Conservation (phyloP, 78 protist genomes). For the Dictyostelium intermedium region DNA sequence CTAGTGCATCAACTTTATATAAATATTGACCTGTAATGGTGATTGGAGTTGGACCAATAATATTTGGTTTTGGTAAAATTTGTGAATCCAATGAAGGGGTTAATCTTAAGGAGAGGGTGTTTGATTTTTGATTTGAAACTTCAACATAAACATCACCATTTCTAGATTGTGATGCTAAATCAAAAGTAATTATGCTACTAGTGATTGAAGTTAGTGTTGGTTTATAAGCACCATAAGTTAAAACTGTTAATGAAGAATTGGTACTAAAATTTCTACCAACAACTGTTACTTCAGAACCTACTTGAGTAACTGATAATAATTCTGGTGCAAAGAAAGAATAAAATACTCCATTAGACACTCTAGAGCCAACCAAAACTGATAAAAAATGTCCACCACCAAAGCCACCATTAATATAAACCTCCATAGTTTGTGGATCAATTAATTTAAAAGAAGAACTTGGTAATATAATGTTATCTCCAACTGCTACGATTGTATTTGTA, state of each 20-base stretch:
- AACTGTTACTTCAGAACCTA: background rate
- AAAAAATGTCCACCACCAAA: background rate
- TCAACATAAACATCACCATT: background rate
- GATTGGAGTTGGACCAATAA: background rate
- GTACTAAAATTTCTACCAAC: background rate
- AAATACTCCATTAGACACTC: background rate
- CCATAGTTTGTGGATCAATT: background rate
- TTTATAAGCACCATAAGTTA: background rate
- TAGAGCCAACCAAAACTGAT: background rate
- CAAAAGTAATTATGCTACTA: background rate
- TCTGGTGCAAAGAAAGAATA: background rate
- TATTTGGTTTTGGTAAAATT: background rate
- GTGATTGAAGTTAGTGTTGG: background rate
- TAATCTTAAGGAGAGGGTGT: background rate
- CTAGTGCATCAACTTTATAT: background rate
- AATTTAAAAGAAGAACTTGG: background rate
- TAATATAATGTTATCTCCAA: background rate
- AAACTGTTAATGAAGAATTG: background rate
- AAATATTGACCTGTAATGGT: background rate
- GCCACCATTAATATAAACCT: background rate
- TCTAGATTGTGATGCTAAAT: background rate
- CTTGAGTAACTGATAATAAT: background rate
- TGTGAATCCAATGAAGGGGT: background rate
- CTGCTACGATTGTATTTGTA: background rate
- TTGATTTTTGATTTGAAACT: background rate